These are phyloP conservation scores for Beauveria australis DNA, from an alignment of 2,329 filamentous ascomycete species.

Conservation along the genomic window DNA sequence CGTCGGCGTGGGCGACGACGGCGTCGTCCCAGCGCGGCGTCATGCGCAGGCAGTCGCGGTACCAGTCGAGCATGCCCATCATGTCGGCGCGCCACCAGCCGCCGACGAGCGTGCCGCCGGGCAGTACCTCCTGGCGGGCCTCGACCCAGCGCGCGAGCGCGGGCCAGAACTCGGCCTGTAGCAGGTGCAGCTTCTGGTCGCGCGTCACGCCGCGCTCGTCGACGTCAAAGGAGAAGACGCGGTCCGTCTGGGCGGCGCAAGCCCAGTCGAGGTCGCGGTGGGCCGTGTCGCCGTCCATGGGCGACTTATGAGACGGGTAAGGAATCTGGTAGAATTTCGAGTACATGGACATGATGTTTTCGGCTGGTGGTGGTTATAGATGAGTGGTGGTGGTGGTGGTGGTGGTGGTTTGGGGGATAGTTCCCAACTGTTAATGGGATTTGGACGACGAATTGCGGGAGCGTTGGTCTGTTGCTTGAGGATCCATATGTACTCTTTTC, in stretches of 20 bases:
- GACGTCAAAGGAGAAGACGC: conserved; percentile 13
- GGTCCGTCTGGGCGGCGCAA: conserved; percentile 15
- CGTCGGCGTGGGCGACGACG: conserved; percentile 16
- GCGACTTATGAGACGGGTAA: conserved; percentile 18
- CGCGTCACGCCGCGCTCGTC: conserved; percentile 13
- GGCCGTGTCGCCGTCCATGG: conserved; percentile 17
- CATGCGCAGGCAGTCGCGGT: conserved; percentile 19
- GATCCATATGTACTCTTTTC: conserved; percentile 6
- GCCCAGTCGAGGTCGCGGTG: conserved; percentile 18
- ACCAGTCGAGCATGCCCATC: conserved; percentile 22
- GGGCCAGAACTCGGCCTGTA: conserved; percentile 20
- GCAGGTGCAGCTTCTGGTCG: conserved; percentile 15
- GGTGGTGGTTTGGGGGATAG: not conserved
- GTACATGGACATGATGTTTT: not conserved
- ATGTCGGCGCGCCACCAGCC: conserved; percentile 20
- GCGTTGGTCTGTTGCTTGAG: conserved; percentile 7
- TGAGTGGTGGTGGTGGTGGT: not conserved
- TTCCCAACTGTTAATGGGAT: not conserved
- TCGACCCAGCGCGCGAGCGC: conserved; percentile 19
- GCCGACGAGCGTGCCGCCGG: conserved; percentile 16
- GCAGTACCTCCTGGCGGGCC: conserved; percentile 15
- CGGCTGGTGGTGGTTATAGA: not conserved
- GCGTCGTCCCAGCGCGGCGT: conserved; percentile 14
- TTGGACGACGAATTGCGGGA: conserved; percentile 10
- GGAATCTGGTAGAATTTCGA: conserved; percentile 13